Evolutionary conservation across 805 yeast genomes (phyloP).

Genomic region (Pichia scutulata): DNA sequence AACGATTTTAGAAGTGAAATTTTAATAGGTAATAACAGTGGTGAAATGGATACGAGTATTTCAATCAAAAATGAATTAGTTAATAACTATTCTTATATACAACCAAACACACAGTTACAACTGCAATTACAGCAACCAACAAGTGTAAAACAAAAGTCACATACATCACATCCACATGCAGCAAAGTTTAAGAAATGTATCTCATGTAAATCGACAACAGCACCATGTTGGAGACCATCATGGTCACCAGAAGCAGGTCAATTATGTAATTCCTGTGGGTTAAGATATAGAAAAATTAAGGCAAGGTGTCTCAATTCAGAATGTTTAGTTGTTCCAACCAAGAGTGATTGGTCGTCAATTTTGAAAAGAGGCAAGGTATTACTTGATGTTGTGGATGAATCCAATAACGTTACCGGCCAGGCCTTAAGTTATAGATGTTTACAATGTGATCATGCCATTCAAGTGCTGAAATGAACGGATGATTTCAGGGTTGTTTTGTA

Average conservation of each 20-base stretch:
- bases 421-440: conserved; percentile 41
- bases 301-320: conserved; percentile 73
- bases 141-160: background rate
- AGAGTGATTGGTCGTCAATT: conserved; percentile 91
- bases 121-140: background rate
- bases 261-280: conserved; percentile 92
- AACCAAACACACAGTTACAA: background rate
- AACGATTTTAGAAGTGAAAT: background rate
- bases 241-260: conserved; percentile 93
- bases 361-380: conserved; percentile 52
- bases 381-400: conserved; percentile 12
- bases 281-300: conserved; percentile 88
- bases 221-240: conserved; percentile 98
- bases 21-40: background rate
- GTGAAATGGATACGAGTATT: background rate
- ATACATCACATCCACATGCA: conserved; percentile 1
- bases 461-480: conserved; percentile 20
- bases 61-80: background rate
- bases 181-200: conserved; percentile 55
- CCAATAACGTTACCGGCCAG: conserved; percentile 7
- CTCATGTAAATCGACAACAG: conserved; percentile 82
- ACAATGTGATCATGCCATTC: conserved; percentile 51
- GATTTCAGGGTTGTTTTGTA: background rate
- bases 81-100: background rate
- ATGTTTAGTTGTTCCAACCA: conserved; percentile 90